Percentiles rank a stretch among this genome's conserved stretches.
Conservation (phyloP, 495 filamentous ascomycete genomes). For the Penicilliopsis zonata region DNA sequence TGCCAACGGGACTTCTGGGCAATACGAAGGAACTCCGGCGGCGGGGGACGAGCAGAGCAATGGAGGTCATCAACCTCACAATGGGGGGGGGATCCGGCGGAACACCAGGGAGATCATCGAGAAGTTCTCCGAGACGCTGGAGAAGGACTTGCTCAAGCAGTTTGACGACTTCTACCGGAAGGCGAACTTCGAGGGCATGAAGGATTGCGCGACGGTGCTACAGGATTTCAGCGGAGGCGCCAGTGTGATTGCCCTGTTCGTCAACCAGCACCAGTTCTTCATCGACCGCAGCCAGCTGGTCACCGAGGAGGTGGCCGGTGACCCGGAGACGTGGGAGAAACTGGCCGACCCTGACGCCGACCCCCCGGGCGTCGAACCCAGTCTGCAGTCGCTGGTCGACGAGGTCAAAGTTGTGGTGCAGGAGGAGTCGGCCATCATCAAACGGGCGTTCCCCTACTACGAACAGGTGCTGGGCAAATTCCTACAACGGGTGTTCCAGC, state of each 20-base stretch:
- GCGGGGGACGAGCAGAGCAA: constrained; percentile 28
- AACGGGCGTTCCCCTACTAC: constrained; percentile 88
- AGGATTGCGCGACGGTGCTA: constrained; percentile 83
- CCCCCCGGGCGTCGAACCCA: constrained; percentile 81
- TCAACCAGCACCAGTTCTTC: constrained; percentile 99
- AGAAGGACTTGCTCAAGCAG: constrained; percentile 89
- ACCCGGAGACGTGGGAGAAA: constrained; percentile 78
- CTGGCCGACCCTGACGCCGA: constrained; percentile 90
- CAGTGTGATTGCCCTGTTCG: constrained; percentile 88
- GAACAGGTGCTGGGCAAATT: constrained; percentile 89
- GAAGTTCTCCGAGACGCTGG: constrained; percentile 89
- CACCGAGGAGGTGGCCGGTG: constrained; percentile 76
- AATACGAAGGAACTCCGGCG: constrained; percentile 18
- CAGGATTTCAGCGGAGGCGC: constrained; percentile 92
- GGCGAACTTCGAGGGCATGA: constrained; percentile 93
- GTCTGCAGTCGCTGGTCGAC: constrained; percentile 79
- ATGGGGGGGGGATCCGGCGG: constrained; percentile 24
- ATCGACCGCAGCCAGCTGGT: constrained; percentile 85
- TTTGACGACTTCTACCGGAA: constrained; percentile 94
- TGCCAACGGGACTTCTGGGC: constrained; percentile 46
- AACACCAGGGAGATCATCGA: constrained; percentile 88
- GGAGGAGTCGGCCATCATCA: constrained; percentile 92
- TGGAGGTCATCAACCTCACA: too few relatives aligned
- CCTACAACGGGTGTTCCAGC: constrained; percentile 90
- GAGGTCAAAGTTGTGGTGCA: constrained; percentile 95